Base-by-base conservation (phyloP, 164 flowering plant genomes). In the Sextonia rubra region DNA sequence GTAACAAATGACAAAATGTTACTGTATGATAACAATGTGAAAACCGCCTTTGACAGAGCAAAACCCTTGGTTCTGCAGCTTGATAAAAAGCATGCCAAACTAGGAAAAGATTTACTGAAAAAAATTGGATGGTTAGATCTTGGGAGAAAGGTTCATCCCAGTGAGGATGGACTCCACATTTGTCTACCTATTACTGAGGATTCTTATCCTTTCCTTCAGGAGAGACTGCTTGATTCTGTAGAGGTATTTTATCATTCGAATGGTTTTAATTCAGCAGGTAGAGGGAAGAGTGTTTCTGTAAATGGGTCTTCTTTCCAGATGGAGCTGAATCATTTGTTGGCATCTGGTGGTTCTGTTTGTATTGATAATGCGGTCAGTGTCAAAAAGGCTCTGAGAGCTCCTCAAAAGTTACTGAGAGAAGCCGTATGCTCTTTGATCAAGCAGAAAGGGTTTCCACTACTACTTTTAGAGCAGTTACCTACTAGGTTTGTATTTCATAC, bases 121-220 rank as follows among this genome's bases (percentile, higher is more conserved):
- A 88, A 80, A 64, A 83, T 83, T 79, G 91, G 92, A 37, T 95
- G 99, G 99, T 79, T 95, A 76, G 98, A 95, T 80, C 83, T 84
- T 71, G 83, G 82, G 49, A 88, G 94, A 75, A 95, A 91, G 79
- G 96, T 84, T 47, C 81, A 85, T 77, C 75, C 86, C 8, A 63
- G 63, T 37, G 84, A 81, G 62, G 83, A 83, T 79, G 90, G 89
- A 69, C 24, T 61, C 5, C 77, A 75, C 80, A 86, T 95, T 67
- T 93, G 85, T 81, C 85, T 95, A 73, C 99, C 99, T 64, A 85
- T 93, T 65, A 87, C 88, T 12, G 78, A 78, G 66, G 78, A 84
- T 15, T 93, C 86, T 69, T 74, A 80, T 77, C 37, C 77, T 48
- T 8, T 82, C 49, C 81, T 85, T 74, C 63, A 58, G 55, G 83